Conservation (phyloP, 2,329 filamentous ascomycete genomes). For the Chrysoporthe puriensis region DNA sequence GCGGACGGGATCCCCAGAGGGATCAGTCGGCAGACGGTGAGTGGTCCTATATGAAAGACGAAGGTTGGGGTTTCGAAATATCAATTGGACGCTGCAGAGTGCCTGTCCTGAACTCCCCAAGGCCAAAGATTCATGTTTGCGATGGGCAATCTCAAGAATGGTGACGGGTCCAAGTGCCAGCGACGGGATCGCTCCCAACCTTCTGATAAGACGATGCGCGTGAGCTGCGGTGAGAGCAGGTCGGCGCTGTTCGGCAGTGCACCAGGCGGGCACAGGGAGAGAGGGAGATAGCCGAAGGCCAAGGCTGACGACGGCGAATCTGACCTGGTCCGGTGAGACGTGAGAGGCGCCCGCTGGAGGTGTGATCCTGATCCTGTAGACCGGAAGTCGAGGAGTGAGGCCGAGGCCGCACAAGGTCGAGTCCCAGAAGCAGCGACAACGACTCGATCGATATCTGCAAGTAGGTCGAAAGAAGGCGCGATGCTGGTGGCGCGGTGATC, state of each 20-base stretch:
- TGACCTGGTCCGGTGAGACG: conserved; percentile 1
- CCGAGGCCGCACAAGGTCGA: background rate
- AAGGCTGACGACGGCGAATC: background rate
- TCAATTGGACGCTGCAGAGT: conserved; percentile 15
- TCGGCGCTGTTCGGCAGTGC: background rate
- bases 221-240: background rate
- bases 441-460: background rate
- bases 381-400: background rate
- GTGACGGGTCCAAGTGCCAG: background rate
- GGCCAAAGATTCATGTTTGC: conserved; percentile 23
- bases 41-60: background rate
- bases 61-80: conserved; percentile 5
- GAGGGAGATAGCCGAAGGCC: background rate
- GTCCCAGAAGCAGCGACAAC: background rate
- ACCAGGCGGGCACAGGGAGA: background rate
- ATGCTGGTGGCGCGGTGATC: conserved; percentile 1
- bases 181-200: background rate
- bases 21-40: background rate
- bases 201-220: background rate
- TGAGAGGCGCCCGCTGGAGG: background rate
- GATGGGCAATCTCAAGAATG: background rate
- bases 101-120: conserved; percentile 16
- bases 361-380: background rate
- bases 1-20: background rate
- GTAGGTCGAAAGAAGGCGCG: conserved; percentile 8